Evolutionary conservation across 495 filamentous ascomycete genomes (phyloP), one percentile per base, ranked within the genome.

Genomic region (Lineolata rhizophorae): DNA sequence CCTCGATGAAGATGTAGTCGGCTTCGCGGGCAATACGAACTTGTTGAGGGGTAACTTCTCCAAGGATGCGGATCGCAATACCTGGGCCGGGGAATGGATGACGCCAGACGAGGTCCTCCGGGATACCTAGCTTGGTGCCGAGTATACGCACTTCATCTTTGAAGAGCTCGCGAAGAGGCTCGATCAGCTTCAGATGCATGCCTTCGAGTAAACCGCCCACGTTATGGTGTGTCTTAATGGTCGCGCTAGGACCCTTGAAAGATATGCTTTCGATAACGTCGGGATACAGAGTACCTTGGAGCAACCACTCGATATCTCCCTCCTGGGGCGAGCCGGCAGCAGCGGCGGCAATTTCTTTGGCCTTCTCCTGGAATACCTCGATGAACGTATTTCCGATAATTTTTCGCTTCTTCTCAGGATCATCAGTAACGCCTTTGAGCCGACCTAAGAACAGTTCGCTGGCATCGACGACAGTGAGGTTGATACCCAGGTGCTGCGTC

Each of bases 361-460:
- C 83, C 37, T 79, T 71, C 19, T 70, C 61, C 49, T 92, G 71
- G 53, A 93, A 94, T 15, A 91, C 53, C 38, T 93, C 82, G 45
- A 94, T 94, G 52, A 84, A 74, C 14, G 65, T 74, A 36, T 60
- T 61, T 19, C 82, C 85, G 44, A 97, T 94, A 44, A 94, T 70
- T 57, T 87, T 94, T 18, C 85, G 66, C 64, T 97, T 97, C 54
- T 72, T 64, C 55, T 95, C 85, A 0, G 87, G 87, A 25, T 93
- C 78, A 21, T 61, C 57, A 0, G 43, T 43, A 22, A 87, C 66
- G 17, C 80, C 84, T 50, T 72, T 71, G 5, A 97, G 62, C 11
- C 68, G 57, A 5, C 48, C 53, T 14, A 94, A 51, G 58, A 95
- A 95, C 11, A 58, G 56, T 40, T 84, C 58, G 12, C 65, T 59